These are phyloP conservation scores for Pyrenula massariospora DNA, from an alignment of 495 filamentous ascomycete genomes.

Conservation along the genomic window DNA sequence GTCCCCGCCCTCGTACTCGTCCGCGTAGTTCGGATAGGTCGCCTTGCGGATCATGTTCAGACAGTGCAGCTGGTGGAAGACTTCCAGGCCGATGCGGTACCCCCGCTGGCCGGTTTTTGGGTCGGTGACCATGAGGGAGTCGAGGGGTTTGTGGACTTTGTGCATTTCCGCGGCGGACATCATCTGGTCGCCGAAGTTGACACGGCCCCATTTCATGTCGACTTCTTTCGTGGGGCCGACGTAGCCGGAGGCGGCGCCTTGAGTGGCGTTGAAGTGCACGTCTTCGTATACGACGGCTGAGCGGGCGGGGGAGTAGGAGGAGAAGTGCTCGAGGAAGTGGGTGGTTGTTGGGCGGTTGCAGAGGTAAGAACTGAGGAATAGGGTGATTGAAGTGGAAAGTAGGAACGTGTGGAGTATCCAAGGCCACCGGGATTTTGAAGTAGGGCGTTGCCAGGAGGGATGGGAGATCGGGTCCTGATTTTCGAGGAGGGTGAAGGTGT, in stretches of 20 bases:
- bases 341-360: conserved; percentile 14
- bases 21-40: conserved; percentile 36
- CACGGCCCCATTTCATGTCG: conserved; percentile 29
- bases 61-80: conserved; percentile 42
- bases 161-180: conserved; percentile 34
- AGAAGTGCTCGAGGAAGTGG: neutral
- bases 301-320: conserved; percentile 17
- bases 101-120: conserved; percentile 36
- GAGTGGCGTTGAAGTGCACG: conserved; percentile 27
- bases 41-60: conserved; percentile 37
- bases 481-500: neutral
- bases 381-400: conserved; percentile 23
- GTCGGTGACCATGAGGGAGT: conserved; percentile 32
- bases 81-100: conserved; percentile 39
- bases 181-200: conserved; percentile 34
- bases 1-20: conserved; percentile 16
- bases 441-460: conserved; percentile 3
- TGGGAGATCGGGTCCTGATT: conserved; percentile 6
- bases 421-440: conserved; percentile 18
- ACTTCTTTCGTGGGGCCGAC: conserved; percentile 30
- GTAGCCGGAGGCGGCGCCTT: conserved; percentile 25
- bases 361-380: conserved; percentile 30
- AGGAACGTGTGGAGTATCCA: conserved; percentile 33
- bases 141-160: conserved; percentile 31
- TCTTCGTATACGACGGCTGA: conserved; percentile 32